These are phyloP conservation scores for Mycosphaerella sp. DNA, from an alignment of 2,329 filamentous ascomycete genomes.

Conservation along the genomic window DNA sequence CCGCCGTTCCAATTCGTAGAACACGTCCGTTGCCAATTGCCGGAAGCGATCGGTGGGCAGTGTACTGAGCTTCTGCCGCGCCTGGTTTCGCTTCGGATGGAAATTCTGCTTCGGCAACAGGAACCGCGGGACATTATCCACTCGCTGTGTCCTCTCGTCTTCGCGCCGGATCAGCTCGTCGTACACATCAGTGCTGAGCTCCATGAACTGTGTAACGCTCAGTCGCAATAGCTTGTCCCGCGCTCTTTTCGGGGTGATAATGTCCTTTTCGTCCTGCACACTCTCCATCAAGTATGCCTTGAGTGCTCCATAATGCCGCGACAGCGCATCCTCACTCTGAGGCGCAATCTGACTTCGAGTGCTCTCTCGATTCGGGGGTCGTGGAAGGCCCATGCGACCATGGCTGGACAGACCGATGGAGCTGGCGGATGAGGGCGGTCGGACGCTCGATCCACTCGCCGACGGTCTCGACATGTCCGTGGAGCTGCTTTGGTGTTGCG, in stretches of 20 bases:
- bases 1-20: slow-evolving; percentile 84
- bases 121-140: slow-evolving; percentile 57
- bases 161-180: slow-evolving; percentile 89
- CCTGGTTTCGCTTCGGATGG: slow-evolving; percentile 95
- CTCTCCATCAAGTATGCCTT: slow-evolving; percentile 66
- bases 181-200: slow-evolving; percentile 95
- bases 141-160: slow-evolving; percentile 47
- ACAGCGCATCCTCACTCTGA: slow-evolving; percentile 59
- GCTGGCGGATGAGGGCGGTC: slow-evolving; percentile 73
- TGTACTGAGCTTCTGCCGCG: slow-evolving; percentile 88
- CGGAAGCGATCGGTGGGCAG: slow-evolving; percentile 80
- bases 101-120: slow-evolving; percentile 82
- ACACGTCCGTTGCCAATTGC: slow-evolving; percentile 91
- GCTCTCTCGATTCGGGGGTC: slow-evolving; percentile 38
- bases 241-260: slow-evolving; percentile 75
- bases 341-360: slow-evolving; percentile 47
- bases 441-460: slow-evolving; percentile 44
- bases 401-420: slow-evolving; percentile 82
- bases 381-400: slow-evolving; percentile 47
- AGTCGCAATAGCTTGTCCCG: slow-evolving; percentile 89
- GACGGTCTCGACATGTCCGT: slow-evolving; percentile 44
- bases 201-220: slow-evolving; percentile 88
- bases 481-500: slow-evolving; percentile 37
- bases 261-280: slow-evolving; percentile 66
- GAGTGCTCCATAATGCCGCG: slow-evolving; percentile 75